Percentiles rank a stretch among this genome's conserved stretches.
These are phyloP conservation scores for Daldinia caldariorum DNA, from an alignment of 495 filamentous ascomycete species.

Conservation along the genomic window DNA sequence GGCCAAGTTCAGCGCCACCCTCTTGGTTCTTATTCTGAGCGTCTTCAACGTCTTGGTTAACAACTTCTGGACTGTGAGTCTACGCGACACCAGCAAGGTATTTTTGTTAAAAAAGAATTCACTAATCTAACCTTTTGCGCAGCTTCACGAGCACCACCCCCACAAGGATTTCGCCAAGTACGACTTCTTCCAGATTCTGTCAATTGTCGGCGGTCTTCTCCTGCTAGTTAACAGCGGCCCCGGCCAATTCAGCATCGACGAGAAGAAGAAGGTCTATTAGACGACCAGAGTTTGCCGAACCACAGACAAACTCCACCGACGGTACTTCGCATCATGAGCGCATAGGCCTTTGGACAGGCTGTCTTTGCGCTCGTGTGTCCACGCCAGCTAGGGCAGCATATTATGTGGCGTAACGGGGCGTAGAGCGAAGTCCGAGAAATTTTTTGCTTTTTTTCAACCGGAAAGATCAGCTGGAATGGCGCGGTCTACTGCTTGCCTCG, in stretches of 20 bases:
- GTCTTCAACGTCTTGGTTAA: constrained; percentile 97
- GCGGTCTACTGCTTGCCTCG: constrained; percentile 17
- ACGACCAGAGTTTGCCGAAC: constrained; percentile 16
- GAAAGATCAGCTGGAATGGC: constrained; percentile 29
- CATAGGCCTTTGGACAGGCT: constrained; percentile 13
- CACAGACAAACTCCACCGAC: constrained; percentile 12
- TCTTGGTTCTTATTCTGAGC: constrained; percentile 92
- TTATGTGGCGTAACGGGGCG: constrained; percentile 38
- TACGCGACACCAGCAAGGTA: neutral
- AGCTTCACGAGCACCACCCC: constrained; percentile 98
- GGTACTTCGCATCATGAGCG: constrained; percentile 35
- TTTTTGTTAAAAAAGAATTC: neutral
- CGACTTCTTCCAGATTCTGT: constrained; percentile 99
- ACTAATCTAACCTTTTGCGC: constrained; percentile 20
- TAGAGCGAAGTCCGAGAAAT: neutral
- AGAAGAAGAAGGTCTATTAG: constrained; percentile 99
- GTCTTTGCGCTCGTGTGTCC: constrained; percentile 29
- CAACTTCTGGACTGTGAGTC: constrained; percentile 99
- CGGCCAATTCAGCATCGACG: constrained; percentile 95
- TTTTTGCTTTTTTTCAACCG: constrained; percentile 27
- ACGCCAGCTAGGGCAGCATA: constrained; percentile 31
- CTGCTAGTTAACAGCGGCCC: constrained; percentile 98
- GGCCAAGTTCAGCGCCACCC: constrained; percentile 96
- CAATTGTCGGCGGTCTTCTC: constrained; percentile 95
- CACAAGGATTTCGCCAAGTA: constrained; percentile 99